A percentile compares a stretch with the other conserved stretches of the same genome.
Evolutionary conservation across 805 yeast genomes (phyloP).

Genomic region (Lachancea sp.): DNA sequence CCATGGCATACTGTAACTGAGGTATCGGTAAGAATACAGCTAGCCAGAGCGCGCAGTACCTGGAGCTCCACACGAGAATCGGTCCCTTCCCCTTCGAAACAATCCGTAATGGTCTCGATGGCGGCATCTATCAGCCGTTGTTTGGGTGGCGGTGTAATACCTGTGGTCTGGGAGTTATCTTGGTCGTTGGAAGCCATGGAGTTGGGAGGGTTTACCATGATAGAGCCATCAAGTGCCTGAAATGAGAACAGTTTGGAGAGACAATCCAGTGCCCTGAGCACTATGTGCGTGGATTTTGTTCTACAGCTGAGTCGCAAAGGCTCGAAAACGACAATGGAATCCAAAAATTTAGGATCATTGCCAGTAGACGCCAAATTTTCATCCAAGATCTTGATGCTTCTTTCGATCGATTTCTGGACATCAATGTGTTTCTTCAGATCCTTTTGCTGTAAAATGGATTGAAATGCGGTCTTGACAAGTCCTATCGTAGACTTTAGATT

Average conservation of each 20-base stretch:
- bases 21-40: slow-evolving; percentile 74
- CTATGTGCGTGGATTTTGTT: slow-evolving; percentile 54
- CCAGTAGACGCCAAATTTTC: slow-evolving; percentile 24
- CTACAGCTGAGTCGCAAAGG: slow-evolving; percentile 74
- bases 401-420: slow-evolving; percentile 30
- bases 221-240: slow-evolving; percentile 57
- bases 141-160: slow-evolving; percentile 48
- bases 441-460: slow-evolving; percentile 48
- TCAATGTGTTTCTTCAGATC: slow-evolving; percentile 48
- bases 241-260: slow-evolving; percentile 86
- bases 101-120: slow-evolving; percentile 73
- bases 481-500: slow-evolving; percentile 31
- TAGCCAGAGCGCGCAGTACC: slow-evolving; percentile 84
- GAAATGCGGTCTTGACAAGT: slow-evolving; percentile 54
- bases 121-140: slow-evolving; percentile 70
- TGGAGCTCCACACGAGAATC: slow-evolving; percentile 86
- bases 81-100: slow-evolving; percentile 89
- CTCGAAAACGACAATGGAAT: slow-evolving; percentile 59
- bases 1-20: slow-evolving; percentile 78
- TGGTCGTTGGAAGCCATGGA: slow-evolving; percentile 32
- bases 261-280: slow-evolving; percentile 72
- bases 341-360: slow-evolving; percentile 30
- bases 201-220: slow-evolving; percentile 43
- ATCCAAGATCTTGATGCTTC: slow-evolving; percentile 28
- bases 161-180: slow-evolving; percentile 24